Percentiles rank a stretch among this genome's conserved stretches.
phyloP scores from a whole-genome alignment of 352 stramenopile genomes.

The Globisporangium camurandrum region DNA sequence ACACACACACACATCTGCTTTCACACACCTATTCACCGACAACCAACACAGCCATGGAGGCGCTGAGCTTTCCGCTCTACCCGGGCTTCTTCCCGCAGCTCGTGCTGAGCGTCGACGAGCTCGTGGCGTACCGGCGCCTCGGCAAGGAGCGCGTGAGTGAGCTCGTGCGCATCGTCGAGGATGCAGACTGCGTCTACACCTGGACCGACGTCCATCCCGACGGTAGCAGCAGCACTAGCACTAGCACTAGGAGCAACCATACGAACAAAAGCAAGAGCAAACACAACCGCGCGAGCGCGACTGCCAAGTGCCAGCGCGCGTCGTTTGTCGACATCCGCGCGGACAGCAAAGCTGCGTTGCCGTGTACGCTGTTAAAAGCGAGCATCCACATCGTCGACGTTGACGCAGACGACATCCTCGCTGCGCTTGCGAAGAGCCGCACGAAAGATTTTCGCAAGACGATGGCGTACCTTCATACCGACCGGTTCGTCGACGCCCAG shows the following conservation, averaged over 20 bases:
- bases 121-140: conserved; percentile 68
- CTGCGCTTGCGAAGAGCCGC: conserved; percentile 41
- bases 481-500: conserved; percentile 50
- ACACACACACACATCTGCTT: neutral
- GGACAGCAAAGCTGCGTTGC: conserved; percentile 24
- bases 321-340: conserved; percentile 55
- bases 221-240: neutral
- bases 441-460: conserved; percentile 48
- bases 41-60: conserved; percentile 2
- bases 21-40: neutral
- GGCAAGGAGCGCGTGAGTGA: conserved; percentile 67
- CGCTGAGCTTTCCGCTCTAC: conserved; percentile 63
- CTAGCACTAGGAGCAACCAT: neutral
- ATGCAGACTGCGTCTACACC: conserved; percentile 67
- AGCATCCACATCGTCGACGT: conserved; percentile 59
- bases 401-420: conserved; percentile 50
- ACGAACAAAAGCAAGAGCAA: neutral
- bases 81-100: conserved; percentile 82
- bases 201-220: conserved; percentile 34
- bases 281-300: conserved; percentile 1
- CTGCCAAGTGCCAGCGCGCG: conserved; percentile 31
- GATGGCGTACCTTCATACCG: conserved; percentile 41
- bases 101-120: conserved; percentile 54
- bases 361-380: conserved; percentile 50
- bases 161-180: conserved; percentile 71